Conservation (phyloP, 257 asterid species). For the Henckelia pumila region DNA sequence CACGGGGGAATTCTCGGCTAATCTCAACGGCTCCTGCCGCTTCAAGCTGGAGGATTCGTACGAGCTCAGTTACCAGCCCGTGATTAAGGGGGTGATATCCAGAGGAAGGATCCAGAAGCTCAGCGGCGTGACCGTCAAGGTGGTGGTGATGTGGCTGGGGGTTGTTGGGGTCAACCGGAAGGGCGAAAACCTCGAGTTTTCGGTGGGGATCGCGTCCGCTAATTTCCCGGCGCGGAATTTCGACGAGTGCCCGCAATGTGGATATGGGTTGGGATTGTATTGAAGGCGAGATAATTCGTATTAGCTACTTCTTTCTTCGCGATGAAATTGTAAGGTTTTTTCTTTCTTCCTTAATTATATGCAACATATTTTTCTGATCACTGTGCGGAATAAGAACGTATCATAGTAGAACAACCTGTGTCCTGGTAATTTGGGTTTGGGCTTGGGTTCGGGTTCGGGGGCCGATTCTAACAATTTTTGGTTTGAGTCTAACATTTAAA, state of each 20-base stretch:
- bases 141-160: conserved; percentile 44
- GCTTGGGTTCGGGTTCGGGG: no score
- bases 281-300: no score
- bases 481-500: no score
- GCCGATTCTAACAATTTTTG: no score
- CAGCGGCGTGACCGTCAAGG: conserved; percentile 45
- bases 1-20: conserved; percentile 44
- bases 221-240: conserved; percentile 36
- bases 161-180: conserved; percentile 37
- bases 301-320: no score
- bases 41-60: conserved; percentile 37
- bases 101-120: conserved; percentile 31
- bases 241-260: conserved; percentile 49
- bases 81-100: conserved; percentile 39
- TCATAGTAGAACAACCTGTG: no score
- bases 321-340: no score
- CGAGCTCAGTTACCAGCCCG: conserved; percentile 33
- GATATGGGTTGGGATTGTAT: conserved; percentile 46
- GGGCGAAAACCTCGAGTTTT: conserved; percentile 36
- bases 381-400: no score
- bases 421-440: no score
- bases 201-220: conserved; percentile 46
- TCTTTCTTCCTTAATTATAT: no score
- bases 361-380: no score
- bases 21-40: conserved; percentile 40